Evolutionary conservation across 495 filamentous ascomycete genomes (phyloP).

Genomic region (Cercophora samala): DNA sequence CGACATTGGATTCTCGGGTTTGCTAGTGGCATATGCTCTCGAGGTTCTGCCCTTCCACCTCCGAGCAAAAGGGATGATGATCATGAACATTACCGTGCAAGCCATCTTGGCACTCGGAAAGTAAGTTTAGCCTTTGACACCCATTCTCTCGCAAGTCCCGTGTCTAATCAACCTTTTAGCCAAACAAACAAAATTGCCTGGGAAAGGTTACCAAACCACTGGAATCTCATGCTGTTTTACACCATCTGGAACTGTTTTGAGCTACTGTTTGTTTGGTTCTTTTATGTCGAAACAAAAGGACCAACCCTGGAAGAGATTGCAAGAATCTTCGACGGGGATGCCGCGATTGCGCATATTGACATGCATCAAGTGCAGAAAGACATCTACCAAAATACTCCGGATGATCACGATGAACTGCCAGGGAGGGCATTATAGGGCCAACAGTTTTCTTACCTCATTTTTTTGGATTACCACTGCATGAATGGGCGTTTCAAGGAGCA

Average conservation of each 20-base stretch:
- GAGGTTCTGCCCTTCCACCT: slow-evolving; percentile 67
- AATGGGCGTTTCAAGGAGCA: background rate
- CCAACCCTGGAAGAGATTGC: slow-evolving; percentile 63
- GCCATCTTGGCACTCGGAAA: slow-evolving; percentile 56
- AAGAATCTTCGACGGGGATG: slow-evolving; percentile 56
- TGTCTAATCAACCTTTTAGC: slow-evolving; percentile 33
- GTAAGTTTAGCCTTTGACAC: slow-evolving; percentile 28
- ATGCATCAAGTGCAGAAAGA: slow-evolving; percentile 49
- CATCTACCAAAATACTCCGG: slow-evolving; percentile 35
- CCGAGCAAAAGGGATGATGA: slow-evolving; percentile 67
- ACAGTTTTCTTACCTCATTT: background rate
- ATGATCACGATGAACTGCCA: slow-evolving; percentile 29
- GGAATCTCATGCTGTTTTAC: slow-evolving; percentile 63
- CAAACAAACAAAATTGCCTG: slow-evolving; percentile 62
- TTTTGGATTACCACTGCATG: background rate
- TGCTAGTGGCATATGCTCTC: slow-evolving; percentile 62
- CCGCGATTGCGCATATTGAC: slow-evolving; percentile 50
- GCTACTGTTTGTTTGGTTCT: slow-evolving; percentile 61
- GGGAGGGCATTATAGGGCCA: slow-evolving; percentile 17
- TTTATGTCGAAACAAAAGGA: slow-evolving; percentile 64
- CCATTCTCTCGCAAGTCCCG: background rate
- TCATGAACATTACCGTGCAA: slow-evolving; percentile 60
- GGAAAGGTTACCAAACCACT: slow-evolving; percentile 52
- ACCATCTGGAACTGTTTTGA: slow-evolving; percentile 59
- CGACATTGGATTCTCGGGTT: slow-evolving; percentile 58